These are phyloP conservation scores for Sporopachydermia quercuum DNA, from an alignment of 805 yeast species.

Conservation along the genomic window DNA sequence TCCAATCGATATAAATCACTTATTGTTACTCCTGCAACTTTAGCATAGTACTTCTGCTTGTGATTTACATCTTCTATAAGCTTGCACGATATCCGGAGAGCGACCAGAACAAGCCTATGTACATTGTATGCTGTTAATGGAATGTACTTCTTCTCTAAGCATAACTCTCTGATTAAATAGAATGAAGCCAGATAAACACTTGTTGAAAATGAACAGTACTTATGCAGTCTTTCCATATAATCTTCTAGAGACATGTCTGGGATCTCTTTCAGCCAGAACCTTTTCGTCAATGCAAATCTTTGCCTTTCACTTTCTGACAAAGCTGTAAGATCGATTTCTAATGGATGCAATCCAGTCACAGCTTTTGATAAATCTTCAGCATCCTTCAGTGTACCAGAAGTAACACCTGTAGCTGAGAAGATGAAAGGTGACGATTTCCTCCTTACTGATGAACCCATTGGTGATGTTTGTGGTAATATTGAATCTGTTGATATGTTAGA, in stretches of 20 bases:
- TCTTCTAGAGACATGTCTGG: conserved; percentile 17
- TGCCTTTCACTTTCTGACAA: conserved; percentile 1
- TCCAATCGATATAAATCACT: conserved; percentile 33
- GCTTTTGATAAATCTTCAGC: neutral
- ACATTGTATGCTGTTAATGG: conserved; percentile 22
- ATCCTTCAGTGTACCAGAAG: neutral
- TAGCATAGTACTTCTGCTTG: conserved; percentile 30
- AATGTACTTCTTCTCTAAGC: conserved; percentile 15
- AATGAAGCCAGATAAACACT: conserved; percentile 24
- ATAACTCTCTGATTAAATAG: conserved; percentile 18
- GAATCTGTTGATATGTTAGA: too few relatives aligned
- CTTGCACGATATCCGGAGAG: conserved; percentile 30
- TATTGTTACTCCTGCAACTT: conserved; percentile 30
- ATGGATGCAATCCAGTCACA: neutral
- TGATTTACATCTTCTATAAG: conserved; percentile 31
- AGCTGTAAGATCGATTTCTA: neutral
- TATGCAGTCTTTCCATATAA: conserved; percentile 21
- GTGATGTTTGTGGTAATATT: too few relatives aligned
- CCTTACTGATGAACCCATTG: neutral
- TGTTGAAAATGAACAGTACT: conserved; percentile 23
- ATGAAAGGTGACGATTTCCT: neutral
- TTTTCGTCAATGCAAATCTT: conserved; percentile 10
- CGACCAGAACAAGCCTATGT: conserved; percentile 30
- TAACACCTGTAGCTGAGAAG: neutral
- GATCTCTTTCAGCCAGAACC: conserved; percentile 18